These are phyloP conservation scores for Exophiala bonariae DNA, from an alignment of 2,329 filamentous ascomycete species.

Conservation along the genomic window DNA sequence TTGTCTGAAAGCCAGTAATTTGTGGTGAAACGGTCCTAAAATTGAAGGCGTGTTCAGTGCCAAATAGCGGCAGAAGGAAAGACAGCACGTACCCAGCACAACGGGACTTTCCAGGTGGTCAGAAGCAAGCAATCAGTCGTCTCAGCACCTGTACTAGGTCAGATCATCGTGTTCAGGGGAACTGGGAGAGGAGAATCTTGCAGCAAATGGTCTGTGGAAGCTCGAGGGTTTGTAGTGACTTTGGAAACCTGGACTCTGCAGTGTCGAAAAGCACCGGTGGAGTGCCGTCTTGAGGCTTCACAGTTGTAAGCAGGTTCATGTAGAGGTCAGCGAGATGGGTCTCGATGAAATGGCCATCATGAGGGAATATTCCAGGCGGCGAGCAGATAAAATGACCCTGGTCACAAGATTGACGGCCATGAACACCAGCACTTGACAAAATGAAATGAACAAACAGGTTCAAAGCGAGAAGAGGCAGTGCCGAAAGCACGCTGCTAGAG, in stretches of 20 bases:
- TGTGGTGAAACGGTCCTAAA: slow-evolving; percentile 51
- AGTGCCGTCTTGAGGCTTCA: slow-evolving; percentile 9
- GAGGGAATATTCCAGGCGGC: slow-evolving; percentile 31
- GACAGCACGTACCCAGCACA: slow-evolving; percentile 43
- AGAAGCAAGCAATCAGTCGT: slow-evolving; percentile 45
- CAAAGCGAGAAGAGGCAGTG: not conserved
- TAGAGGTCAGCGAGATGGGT: slow-evolving; percentile 33
- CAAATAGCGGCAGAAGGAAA: not conserved
- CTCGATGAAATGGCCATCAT: slow-evolving; percentile 31
- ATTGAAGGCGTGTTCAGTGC: not conserved
- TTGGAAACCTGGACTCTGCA: not conserved
- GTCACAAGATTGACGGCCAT: slow-evolving; percentile 25
- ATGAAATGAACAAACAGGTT: slow-evolving; percentile 5
- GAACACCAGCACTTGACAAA: slow-evolving; percentile 8
- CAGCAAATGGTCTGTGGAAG: slow-evolving; percentile 25
- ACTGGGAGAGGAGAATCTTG: slow-evolving; percentile 9
- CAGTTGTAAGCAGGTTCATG: slow-evolving; percentile 32
- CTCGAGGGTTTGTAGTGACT: slow-evolving; percentile 1
- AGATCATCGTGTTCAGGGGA: not conserved
- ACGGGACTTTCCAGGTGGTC: slow-evolving; percentile 42
- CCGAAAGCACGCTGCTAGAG: not conserved
- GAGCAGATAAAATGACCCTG: slow-evolving; percentile 33
- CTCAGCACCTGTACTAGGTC: slow-evolving; percentile 27
- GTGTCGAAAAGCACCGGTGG: too few relatives aligned
- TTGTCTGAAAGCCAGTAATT: slow-evolving; percentile 50